A percentile compares a stretch with the other conserved stretches of the same genome.
Conservation (phyloP, 2,329 filamentous ascomycete species). For the Raffaelea ambrosiae region DNA sequence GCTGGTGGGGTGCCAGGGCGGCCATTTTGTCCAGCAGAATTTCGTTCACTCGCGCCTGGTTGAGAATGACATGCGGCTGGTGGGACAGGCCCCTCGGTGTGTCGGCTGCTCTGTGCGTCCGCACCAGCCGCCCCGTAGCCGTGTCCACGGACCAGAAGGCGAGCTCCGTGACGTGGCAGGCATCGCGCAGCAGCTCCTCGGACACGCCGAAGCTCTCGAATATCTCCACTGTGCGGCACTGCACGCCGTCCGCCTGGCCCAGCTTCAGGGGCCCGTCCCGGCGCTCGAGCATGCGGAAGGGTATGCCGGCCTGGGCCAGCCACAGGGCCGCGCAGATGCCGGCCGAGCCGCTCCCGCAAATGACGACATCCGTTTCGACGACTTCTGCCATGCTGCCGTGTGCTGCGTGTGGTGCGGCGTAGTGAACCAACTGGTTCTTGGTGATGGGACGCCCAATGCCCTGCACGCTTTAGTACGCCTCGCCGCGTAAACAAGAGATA, state of each 20-base stretch:
- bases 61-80: conserved; percentile 46
- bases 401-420: no score
- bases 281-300: conserved; percentile 49
- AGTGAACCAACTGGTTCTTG: no score
- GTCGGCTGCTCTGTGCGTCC: conserved; percentile 42
- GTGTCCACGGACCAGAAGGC: conserved; percentile 42
- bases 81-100: conserved; percentile 41
- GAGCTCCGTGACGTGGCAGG: conserved; percentile 49
- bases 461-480: no score
- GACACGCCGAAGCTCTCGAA: conserved; percentile 49
- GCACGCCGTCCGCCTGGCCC: conserved; percentile 56
- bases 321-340: conserved; percentile 53
- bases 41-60: conserved; percentile 45
- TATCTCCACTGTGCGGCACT: conserved; percentile 51
- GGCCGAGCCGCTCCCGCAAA: conserved; percentile 53
- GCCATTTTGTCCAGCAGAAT: conserved; percentile 42
- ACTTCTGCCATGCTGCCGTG: no score
- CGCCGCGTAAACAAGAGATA: no score
- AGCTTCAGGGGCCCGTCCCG: conserved; percentile 43
- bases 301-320: conserved; percentile 48
- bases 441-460: no score
- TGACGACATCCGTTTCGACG: conserved; percentile 40
- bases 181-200: conserved; percentile 44
- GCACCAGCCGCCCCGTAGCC: conserved; percentile 20
- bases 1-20: conserved; percentile 5